These are phyloP conservation scores for Chrysosporium queenslandicum DNA, from an alignment of 2,329 filamentous ascomycete species.

Conservation along the genomic window DNA sequence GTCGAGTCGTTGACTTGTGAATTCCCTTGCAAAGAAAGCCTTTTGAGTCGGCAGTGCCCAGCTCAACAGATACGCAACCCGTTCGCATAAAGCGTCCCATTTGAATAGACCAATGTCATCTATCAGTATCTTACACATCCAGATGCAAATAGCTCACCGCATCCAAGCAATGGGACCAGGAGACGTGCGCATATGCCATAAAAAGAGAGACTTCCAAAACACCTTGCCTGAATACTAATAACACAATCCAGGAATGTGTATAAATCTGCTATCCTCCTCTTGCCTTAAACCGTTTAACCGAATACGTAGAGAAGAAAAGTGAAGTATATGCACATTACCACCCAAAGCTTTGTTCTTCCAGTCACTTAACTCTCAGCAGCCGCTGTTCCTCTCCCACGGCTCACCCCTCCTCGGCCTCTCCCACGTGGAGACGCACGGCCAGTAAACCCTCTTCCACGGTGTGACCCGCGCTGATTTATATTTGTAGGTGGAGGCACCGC, in stretches of 20 bases:
- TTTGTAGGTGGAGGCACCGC: conserved; percentile 38
- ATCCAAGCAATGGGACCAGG: too few species aligned
- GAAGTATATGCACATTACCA: neutral
- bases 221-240: too few species aligned
- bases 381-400: conserved; percentile 11
- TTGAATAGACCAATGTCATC: neutral
- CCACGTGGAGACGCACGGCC: conserved; percentile 11
- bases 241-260: neutral
- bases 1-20: too few species aligned
- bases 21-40: too few species aligned
- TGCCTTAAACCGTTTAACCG: neutral
- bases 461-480: conserved; percentile 24
- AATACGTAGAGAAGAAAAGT: neutral
- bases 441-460: conserved; percentile 16
- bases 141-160: neutral
- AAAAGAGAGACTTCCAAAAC: too few species aligned
- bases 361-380: neutral
- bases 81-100: too few species aligned
- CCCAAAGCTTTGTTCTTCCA: neutral
- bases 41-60: too few species aligned
- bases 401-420: conserved; percentile 13
- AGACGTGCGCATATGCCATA: too few species aligned
- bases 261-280: neutral
- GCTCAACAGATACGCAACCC: too few species aligned
- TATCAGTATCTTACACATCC: neutral